Evolutionary conservation across 768 basidiomycete species (phyloP).

Genomic region (Russula ochroleuca): DNA sequence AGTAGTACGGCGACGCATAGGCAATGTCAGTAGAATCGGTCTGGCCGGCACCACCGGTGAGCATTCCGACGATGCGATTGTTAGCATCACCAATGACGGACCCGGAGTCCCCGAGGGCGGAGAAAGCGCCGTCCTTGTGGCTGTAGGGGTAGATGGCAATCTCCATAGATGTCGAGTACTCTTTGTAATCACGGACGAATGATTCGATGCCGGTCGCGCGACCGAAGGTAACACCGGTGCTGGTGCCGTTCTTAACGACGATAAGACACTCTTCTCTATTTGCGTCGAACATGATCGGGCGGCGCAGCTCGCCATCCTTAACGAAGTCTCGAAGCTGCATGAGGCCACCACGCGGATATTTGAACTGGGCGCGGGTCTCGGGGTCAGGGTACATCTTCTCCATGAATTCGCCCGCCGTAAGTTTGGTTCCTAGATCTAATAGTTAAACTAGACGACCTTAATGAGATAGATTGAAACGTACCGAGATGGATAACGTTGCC

Average conservation of each 20-base stretch:
- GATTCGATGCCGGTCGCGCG: conserved; percentile 1
- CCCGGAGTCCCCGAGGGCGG: conserved; percentile 33
- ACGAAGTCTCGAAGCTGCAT: conserved; percentile 32
- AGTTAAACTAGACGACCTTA: neutral
- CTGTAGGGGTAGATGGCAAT: conserved; percentile 27
- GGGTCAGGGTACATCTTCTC: conserved; percentile 1
- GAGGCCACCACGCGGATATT: conserved; percentile 17
- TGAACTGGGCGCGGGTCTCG: neutral
- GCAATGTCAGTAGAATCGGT: conserved; percentile 29
- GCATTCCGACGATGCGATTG: conserved; percentile 31
- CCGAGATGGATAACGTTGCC: conserved; percentile 25
- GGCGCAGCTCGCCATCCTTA: conserved; percentile 33
- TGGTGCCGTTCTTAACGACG: conserved; percentile 37
- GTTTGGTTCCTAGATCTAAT: conserved; percentile 19
- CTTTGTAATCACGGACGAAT: neutral
- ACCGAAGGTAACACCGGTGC: conserved; percentile 30
- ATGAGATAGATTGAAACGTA: conserved; percentile 22
- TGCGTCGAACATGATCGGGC: conserved; percentile 30
- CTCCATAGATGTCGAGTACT: conserved; percentile 11
- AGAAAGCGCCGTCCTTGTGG: conserved; percentile 29
- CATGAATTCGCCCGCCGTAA: conserved; percentile 3
- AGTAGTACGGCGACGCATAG: conserved; percentile 28
- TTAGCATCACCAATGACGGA: conserved; percentile 29
- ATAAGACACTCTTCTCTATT: conserved; percentile 32
- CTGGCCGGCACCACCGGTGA: conserved; percentile 30